These are phyloP conservation scores for Tylopilus orsonianus DNA, from an alignment of 1,284 basidiomycete genomes.

Conservation along the genomic window DNA sequence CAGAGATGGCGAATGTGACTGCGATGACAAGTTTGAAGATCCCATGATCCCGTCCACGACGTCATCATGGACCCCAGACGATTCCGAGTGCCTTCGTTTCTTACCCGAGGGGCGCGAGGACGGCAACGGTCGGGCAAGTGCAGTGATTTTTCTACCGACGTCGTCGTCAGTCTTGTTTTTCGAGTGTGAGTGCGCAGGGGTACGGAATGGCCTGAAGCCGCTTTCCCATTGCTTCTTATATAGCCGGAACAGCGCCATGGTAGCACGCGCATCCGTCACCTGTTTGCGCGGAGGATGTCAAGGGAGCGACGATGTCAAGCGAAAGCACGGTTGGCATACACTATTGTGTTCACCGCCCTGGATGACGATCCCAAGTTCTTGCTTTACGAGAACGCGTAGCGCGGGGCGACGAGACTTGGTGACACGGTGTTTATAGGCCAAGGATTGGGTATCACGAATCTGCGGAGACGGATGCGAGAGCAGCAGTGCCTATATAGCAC, in stretches of 20 bases:
- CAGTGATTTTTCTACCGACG: neutral
- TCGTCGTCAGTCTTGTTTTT: neutral
- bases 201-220: constrained; percentile 32
- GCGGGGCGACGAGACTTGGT: constrained; percentile 69
- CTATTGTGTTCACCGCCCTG: constrained; percentile 88
- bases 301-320: neutral
- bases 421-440: constrained; percentile 56
- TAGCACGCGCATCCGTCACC: constrained; percentile 92
- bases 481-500: constrained; percentile 69
- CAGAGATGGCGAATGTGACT: neutral
- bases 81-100: constrained; percentile 28
- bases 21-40: neutral
- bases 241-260: constrained; percentile 94
- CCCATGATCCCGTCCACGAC: constrained; percentile 23
- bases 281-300: constrained; percentile 33
- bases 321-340: constrained; percentile 43
- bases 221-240: constrained; percentile 87
- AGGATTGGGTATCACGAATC: constrained; percentile 82
- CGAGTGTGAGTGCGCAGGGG: neutral
- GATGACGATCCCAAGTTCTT: constrained; percentile 83
- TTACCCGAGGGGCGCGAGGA: neutral
- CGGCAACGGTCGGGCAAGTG: neutral
- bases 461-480: constrained; percentile 84
- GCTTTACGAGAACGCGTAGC: constrained; percentile 78
- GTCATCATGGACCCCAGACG: neutral